phyloP scores from a whole-genome alignment of 257 asterid genomes.

The Lantana camara region DNA sequence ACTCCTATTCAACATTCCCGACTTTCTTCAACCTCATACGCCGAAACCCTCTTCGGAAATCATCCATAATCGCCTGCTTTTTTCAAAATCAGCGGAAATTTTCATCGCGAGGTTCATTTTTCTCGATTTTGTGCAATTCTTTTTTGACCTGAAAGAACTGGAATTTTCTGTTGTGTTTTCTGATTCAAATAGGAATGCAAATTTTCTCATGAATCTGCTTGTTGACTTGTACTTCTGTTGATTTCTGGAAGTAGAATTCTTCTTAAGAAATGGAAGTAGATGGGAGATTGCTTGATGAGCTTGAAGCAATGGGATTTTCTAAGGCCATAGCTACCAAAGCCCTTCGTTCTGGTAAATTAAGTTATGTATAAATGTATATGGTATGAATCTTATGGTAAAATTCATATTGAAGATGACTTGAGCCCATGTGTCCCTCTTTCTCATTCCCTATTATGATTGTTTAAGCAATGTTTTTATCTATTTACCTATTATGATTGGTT shows the following conservation, averaged over 20 bases:
- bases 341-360: constrained; percentile 57
- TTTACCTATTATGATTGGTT: too few species aligned
- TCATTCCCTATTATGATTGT: too few species aligned
- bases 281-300: constrained; percentile 57
- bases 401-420: not conserved
- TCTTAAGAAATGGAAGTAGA: constrained; percentile 49
- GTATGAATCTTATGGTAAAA: not conserved
- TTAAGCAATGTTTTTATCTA: too few species aligned
- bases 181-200: too few species aligned
- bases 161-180: not conserved
- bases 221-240: too few species aligned
- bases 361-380: not conserved
- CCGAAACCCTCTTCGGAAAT: not conserved
- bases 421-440: too few species aligned
- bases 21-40: constrained; percentile 12
- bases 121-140: not conserved
- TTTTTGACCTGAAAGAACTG: not conserved
- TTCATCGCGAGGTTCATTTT: not conserved
- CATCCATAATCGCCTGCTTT: constrained; percentile 22
- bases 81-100: constrained; percentile 10
- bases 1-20: constrained; percentile 25
- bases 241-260: not conserved
- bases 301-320: constrained; percentile 72
- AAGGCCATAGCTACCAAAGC: constrained; percentile 58
- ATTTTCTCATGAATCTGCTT: constrained; percentile 2